Conservation (phyloP, 805 yeast species). For the Schizosaccharomyces lindneri region DNA sequence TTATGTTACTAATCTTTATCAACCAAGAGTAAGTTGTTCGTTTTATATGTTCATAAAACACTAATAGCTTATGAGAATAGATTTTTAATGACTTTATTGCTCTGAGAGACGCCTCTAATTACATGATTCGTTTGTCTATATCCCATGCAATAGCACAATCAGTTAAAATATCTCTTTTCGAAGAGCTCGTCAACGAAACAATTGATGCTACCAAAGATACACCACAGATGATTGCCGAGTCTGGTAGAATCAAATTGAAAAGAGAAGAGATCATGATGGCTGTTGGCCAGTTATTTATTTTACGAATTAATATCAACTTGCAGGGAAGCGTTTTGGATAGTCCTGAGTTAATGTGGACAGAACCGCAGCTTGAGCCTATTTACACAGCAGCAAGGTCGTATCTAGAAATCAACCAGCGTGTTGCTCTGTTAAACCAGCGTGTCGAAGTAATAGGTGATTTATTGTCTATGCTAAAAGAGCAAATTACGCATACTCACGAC, state of each 20-base stretch:
- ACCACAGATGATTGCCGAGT: slow-evolving; percentile 81
- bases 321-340: slow-evolving; percentile 56
- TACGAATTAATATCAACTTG: slow-evolving; percentile 23
- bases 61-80: not conserved
- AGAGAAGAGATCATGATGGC: slow-evolving; percentile 90
- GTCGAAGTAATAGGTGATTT: slow-evolving; percentile 82
- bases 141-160: slow-evolving; percentile 92
- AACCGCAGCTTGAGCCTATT: slow-evolving; percentile 90
- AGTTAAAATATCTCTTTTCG: slow-evolving; percentile 83
- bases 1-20: slow-evolving; percentile 79
- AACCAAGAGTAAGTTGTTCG: slow-evolving; percentile 31
- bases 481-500: slow-evolving; percentile 18
- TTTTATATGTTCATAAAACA: not conserved
- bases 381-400: slow-evolving; percentile 80
- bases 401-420: slow-evolving; percentile 83
- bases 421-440: slow-evolving; percentile 67
- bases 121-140: slow-evolving; percentile 75
- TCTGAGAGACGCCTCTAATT: slow-evolving; percentile 64
- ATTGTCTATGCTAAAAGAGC: slow-evolving; percentile 88
- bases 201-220: slow-evolving; percentile 93
- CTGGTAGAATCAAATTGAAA: slow-evolving; percentile 86
- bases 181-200: slow-evolving; percentile 86
- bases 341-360: slow-evolving; percentile 97
- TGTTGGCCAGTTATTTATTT: slow-evolving; percentile 81
- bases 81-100: slow-evolving; percentile 91